Percentiles rank a stretch among this genome's conserved stretches.
These are phyloP conservation scores for Hemisphaericaspora xylanilytica DNA, from an alignment of 1,139 yeast species.

Conservation along the genomic window DNA sequence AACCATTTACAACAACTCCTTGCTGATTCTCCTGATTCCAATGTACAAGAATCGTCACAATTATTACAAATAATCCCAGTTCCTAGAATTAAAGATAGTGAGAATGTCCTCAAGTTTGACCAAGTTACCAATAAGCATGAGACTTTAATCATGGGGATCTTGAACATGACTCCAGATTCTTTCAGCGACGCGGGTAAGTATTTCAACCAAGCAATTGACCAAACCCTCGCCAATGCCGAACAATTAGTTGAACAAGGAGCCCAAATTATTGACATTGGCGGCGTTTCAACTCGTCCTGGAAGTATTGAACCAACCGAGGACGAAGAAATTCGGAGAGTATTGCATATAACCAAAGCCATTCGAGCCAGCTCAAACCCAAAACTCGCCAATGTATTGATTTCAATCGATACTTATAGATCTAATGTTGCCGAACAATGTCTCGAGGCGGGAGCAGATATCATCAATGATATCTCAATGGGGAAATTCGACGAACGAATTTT, in stretches of 20 bases:
- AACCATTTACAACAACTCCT: slow-evolving; percentile 64
- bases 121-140: slow-evolving; percentile 29
- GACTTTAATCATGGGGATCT: slow-evolving; percentile 75
- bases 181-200: slow-evolving; percentile 85
- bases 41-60: slow-evolving; percentile 46
- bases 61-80: slow-evolving; percentile 48
- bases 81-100: slow-evolving; percentile 20
- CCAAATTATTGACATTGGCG: slow-evolving; percentile 83
- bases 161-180: slow-evolving; percentile 92
- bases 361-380: slow-evolving; percentile 32
- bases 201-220: slow-evolving; percentile 24
- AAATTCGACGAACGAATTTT: slow-evolving; percentile 63
- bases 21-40: slow-evolving; percentile 28
- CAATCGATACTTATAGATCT: slow-evolving; percentile 83
- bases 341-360: slow-evolving; percentile 67
- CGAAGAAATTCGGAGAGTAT: slow-evolving; percentile 64
- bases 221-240: slow-evolving; percentile 37
- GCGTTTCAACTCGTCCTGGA: slow-evolving; percentile 89
- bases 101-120: slow-evolving; percentile 40
- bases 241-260: slow-evolving; percentile 56
- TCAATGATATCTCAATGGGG: slow-evolving; percentile 91
- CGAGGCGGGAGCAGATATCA: slow-evolving; percentile 79
- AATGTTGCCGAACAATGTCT: slow-evolving; percentile 70
- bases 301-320: slow-evolving; percentile 55
- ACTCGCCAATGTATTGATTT: slow-evolving; percentile 49